Conservation (phyloP, 495 filamentous ascomycete genomes). For the Chaetomium tenue region DNA sequence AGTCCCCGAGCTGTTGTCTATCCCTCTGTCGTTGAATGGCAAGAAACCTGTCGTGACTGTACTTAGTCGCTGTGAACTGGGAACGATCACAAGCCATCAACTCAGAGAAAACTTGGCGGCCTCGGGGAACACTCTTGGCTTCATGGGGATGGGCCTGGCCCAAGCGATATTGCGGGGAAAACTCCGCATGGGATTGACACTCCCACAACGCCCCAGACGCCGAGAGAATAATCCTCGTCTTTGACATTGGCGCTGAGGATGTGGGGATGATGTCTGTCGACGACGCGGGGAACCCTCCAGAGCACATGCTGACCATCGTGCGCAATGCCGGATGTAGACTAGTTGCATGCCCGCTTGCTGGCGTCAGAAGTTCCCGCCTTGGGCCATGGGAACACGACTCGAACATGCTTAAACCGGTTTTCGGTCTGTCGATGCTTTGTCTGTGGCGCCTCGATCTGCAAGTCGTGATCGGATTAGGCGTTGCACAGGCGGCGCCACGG, state of each 20-base stretch:
- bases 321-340: background rate
- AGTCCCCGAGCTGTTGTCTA: background rate
- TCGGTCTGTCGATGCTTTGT: background rate
- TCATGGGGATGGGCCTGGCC: conserved; percentile 9
- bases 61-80: no score
- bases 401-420: conserved; percentile 9
- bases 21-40: background rate
- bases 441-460: conserved; percentile 1
- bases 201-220: background rate
- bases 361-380: background rate
- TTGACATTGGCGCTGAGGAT: conserved; percentile 7
- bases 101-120: background rate
- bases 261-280: conserved; percentile 6
- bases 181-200: conserved; percentile 1
- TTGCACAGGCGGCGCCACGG: background rate
- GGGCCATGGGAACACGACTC: background rate
- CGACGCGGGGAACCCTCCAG: conserved; percentile 7
- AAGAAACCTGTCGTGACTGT: background rate
- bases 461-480: background rate
- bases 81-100: conserved; percentile 3
- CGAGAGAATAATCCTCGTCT: conserved; percentile 1
- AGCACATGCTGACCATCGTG: conserved; percentile 2
- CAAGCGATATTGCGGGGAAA: conserved; percentile 5
- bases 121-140: conserved; percentile 9
- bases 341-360: conserved; percentile 1